phyloP scores from a whole-genome alignment of 1,139 yeast species.

The Scheffersomyces quercinus region DNA sequence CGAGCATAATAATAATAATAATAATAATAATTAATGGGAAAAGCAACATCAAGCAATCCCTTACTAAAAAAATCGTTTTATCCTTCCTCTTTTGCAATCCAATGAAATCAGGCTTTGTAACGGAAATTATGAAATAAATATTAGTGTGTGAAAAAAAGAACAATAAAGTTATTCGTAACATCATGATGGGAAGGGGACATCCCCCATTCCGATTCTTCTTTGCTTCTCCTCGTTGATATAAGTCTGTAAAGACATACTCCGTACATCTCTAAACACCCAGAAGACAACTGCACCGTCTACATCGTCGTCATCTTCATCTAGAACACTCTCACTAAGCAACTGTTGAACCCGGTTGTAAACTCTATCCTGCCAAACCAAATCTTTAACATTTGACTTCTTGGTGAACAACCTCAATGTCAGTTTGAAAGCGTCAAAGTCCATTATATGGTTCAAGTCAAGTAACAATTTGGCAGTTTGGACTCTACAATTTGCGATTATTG shows the following conservation, averaged over 20 bases:
- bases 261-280: constrained; percentile 25
- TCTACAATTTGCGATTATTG: constrained; percentile 19
- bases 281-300: constrained; percentile 23
- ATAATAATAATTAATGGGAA: no score
- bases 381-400: constrained; percentile 13
- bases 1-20: no score
- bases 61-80: no score
- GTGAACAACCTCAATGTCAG: constrained; percentile 4
- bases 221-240: constrained; percentile 15
- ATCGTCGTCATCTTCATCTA: constrained; percentile 16
- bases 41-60: no score
- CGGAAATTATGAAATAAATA: no score
- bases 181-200: not conserved
- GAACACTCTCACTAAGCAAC: constrained; percentile 5
- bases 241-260: constrained; percentile 23
- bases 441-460: constrained; percentile 13
- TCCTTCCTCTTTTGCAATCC: no score
- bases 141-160: not conserved
- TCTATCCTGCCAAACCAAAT: constrained; percentile 6
- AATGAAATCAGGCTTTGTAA: no score
- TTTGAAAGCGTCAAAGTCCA: constrained; percentile 19
- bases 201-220: constrained; percentile 4
- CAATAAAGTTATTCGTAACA: not conserved
- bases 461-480: constrained; percentile 14
- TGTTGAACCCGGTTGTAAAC: constrained; percentile 12